phyloP scores from a whole-genome alignment of 352 stramenopile species.

The Elongisporangium anandrum region DNA sequence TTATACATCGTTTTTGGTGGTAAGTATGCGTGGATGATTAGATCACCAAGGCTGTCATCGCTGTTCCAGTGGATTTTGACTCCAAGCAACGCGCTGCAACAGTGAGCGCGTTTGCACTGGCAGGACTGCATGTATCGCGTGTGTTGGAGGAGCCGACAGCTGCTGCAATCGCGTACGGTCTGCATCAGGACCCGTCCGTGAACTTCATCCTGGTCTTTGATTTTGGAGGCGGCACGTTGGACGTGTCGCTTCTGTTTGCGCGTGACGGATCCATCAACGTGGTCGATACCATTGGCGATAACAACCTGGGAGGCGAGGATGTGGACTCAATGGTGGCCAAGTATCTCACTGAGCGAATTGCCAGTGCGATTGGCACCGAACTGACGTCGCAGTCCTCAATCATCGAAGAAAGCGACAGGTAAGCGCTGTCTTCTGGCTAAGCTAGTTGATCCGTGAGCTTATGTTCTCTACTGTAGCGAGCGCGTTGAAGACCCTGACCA shows the following conservation, averaged over 20 bases:
- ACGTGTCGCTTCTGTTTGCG: slow-evolving; percentile 92
- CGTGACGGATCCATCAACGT: slow-evolving; percentile 95
- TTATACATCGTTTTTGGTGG: too few species aligned
- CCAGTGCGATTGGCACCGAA: slow-evolving; percentile 18
- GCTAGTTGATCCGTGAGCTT: background rate
- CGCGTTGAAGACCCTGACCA: slow-evolving; percentile 11
- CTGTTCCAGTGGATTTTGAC: slow-evolving; percentile 57
- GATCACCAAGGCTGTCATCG: slow-evolving; percentile 62
- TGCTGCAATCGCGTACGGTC: slow-evolving; percentile 93
- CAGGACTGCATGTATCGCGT: slow-evolving; percentile 43
- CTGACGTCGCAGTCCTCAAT: slow-evolving; percentile 25
- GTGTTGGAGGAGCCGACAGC: slow-evolving; percentile 90
- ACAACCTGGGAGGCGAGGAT: slow-evolving; percentile 82
- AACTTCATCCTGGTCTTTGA: slow-evolving; percentile 97
- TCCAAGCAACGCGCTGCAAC: slow-evolving; percentile 36
- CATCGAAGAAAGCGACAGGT: slow-evolving; percentile 13
- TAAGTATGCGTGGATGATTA: slow-evolving; percentile 1
- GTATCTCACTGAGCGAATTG: slow-evolving; percentile 86
- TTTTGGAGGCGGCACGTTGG: slow-evolving; percentile 92
- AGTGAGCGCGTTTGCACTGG: slow-evolving; percentile 31
- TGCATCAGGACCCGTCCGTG: slow-evolving; percentile 90
- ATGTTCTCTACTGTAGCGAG: slow-evolving; percentile 1
- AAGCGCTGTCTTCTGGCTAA: background rate
- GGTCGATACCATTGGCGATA: slow-evolving; percentile 92
- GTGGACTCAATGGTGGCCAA: slow-evolving; percentile 89